phyloP scores from a whole-genome alignment of 176 grass and related monocot species.

The Phragmites australis region DNA sequence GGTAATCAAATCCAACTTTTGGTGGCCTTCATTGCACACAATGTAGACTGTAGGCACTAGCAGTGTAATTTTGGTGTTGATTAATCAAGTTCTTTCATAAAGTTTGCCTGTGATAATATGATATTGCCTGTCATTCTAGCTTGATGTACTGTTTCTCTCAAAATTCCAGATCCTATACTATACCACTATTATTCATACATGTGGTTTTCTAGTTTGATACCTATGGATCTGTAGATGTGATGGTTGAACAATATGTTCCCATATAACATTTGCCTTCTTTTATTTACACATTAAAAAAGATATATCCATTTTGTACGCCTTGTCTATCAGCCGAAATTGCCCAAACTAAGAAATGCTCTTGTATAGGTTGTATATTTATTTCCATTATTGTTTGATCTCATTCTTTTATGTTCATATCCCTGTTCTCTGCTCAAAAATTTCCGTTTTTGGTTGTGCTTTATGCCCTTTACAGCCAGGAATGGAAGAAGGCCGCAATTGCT shows the following conservation, averaged over 20 bases:
- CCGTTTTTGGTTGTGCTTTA: not conserved
- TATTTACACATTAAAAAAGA: not conserved
- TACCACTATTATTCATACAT: not conserved
- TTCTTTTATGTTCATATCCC: not conserved
- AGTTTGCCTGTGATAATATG: not conserved
- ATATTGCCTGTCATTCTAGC: not conserved
- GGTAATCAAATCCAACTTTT: slow-evolving; percentile 47
- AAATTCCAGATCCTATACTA: not conserved
- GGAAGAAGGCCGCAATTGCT: slow-evolving; percentile 83
- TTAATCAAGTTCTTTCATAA: not conserved
- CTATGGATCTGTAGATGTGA: not conserved
- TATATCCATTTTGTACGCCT: not conserved
- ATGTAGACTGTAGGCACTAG: not conserved
- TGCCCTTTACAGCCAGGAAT: slow-evolving; percentile 62
- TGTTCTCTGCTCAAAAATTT: not conserved
- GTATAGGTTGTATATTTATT: not conserved
- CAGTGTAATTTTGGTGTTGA: not conserved
- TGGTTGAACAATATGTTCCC: not conserved
- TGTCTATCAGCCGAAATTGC: not conserved
- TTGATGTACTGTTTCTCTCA: not conserved
- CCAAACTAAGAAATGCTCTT: not conserved
- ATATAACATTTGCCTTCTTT: not conserved
- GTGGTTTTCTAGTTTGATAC: not conserved
- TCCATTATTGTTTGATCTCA: not conserved
- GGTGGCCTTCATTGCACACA: not conserved